A percentile compares a stretch with the other conserved stretches of the same genome.
Conservation (phyloP, 1,284 basidiomycete genomes). For the Heterobasidion occidentale region DNA sequence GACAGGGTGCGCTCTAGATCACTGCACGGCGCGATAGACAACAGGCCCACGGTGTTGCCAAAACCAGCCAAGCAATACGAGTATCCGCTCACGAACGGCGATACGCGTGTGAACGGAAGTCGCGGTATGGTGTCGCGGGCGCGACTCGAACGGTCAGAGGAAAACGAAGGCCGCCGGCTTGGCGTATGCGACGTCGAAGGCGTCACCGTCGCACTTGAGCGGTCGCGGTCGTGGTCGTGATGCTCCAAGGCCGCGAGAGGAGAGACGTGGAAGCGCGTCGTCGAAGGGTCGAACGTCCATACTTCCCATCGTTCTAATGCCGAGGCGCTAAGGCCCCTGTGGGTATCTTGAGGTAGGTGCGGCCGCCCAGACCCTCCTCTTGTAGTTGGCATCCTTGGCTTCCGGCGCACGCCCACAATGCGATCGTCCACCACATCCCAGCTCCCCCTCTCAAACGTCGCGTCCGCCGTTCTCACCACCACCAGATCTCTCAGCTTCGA, state of each 20-base stretch:
- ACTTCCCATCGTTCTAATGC: slow-evolving; percentile 74
- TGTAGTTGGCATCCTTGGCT: slow-evolving; percentile 37
- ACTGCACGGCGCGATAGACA: slow-evolving; percentile 18
- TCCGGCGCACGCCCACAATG: slow-evolving; percentile 60
- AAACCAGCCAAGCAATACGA: slow-evolving; percentile 61
- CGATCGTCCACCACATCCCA: slow-evolving; percentile 56
- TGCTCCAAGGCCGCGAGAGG: slow-evolving; percentile 37
- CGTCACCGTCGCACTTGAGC: neutral
- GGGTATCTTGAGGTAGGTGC: slow-evolving; percentile 12
- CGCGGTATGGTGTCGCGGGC: slow-evolving; percentile 32
- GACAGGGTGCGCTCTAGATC: slow-evolving; percentile 3
- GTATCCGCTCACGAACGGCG: slow-evolving; percentile 45
- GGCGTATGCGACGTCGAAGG: slow-evolving; percentile 7
- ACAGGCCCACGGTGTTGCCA: slow-evolving; percentile 71
- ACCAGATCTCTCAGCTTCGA: slow-evolving; percentile 46
- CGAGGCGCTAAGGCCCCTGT: slow-evolving; percentile 44
- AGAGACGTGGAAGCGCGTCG: slow-evolving; percentile 39
- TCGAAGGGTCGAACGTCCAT: slow-evolving; percentile 62
- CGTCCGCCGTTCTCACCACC: slow-evolving; percentile 45
- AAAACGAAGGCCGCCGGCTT: slow-evolving; percentile 14
- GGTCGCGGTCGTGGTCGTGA: slow-evolving; percentile 7
- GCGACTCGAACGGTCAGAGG: slow-evolving; percentile 13
- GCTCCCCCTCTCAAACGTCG: slow-evolving; percentile 60
- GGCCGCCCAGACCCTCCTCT: slow-evolving; percentile 16
- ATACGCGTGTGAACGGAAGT: slow-evolving; percentile 71